Evolutionary conservation across 1,139 yeast genomes (phyloP), one percentile per base, ranked within the genome.

Genomic region (Candida sanyaensis): DNA sequence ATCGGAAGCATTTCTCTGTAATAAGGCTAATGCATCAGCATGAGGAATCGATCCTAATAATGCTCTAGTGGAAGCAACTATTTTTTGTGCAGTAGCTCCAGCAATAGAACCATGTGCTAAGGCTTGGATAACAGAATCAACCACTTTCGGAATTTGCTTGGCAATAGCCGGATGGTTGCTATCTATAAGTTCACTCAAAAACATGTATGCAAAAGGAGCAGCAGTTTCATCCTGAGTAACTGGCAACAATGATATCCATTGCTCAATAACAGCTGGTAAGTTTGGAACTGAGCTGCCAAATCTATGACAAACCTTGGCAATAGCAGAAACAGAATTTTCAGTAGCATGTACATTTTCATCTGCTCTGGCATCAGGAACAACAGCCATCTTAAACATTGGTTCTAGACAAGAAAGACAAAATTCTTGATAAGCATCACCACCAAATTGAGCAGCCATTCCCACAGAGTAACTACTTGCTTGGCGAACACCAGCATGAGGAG

Each of bases 331-430:
- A 12, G 91, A 86, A 58, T 88, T 88, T 65, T 93, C 99, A 1
- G 98, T 91, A 4, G 97, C 96, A 54, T 80, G 80, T 31, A 88
- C 69, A 58, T 91, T 91, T 50, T 88, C 97, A 45, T 89, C 96
- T 8, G 86, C 81, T 53, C 89, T 83, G 3, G 97, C 86, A 56
- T 90, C 96, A n/a, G 96, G 92, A 26, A 84, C 83, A 39, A 83
- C 77, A 21, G 86, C 81, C 73, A 91, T 81, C 58, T 84, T 83
- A 60, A 88, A 81, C 66, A 93, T 77, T 23, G 90, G 84, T 55
- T 84, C 89, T 51, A 92, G 71, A 32, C 92, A 79, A 5, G 86
- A 81, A 28, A 88, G 66, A 48, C 88, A 82, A 49, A 87, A 78
- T 30, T 84, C 84, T 13, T 78, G 76, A 61, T 84, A 90, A 7